A percentile compares a stretch with the other conserved stretches of the same genome.
phyloP scores from a whole-genome alignment of 2,329 filamentous ascomycete species.

The Aspergillus unguis region DNA sequence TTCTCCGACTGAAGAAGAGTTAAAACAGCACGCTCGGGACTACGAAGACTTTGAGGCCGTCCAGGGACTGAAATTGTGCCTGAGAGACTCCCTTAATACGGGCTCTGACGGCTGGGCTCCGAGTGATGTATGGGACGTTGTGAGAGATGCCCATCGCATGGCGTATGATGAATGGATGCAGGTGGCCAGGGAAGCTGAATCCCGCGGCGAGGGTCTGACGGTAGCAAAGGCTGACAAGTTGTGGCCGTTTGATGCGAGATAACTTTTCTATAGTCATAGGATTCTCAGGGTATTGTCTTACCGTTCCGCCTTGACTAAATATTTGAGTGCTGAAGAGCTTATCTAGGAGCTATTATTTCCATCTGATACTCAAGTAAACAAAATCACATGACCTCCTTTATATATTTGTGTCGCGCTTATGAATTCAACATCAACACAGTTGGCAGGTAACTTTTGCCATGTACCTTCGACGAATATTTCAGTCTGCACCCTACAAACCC shows the following conservation, averaged over 20 bases:
- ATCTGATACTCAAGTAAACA: too few relatives aligned
- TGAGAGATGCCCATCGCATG: conserved; percentile 25
- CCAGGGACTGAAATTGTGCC: conserved; percentile 29
- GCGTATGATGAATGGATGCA: conserved; percentile 32
- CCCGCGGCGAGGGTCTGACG: conserved; percentile 20
- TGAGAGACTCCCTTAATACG: conserved; percentile 24
- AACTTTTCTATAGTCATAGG: not conserved
- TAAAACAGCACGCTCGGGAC: conserved; percentile 21
- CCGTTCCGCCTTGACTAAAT: too few relatives aligned
- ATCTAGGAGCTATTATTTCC: too few relatives aligned
- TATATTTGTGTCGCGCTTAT: too few relatives aligned
- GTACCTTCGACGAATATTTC: conserved; percentile 9
- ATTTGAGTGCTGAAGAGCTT: too few relatives aligned
- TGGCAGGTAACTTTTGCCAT: conserved; percentile 4
- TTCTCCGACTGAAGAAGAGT: conserved; percentile 24
- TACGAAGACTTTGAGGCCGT: conserved; percentile 33
- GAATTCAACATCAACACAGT: not conserved
- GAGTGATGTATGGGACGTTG: conserved; percentile 29
- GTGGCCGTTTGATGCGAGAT: conserved; percentile 30
- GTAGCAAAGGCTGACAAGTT: conserved; percentile 24
- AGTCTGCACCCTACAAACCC: conserved; percentile 11
- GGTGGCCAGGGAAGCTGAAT: conserved; percentile 23
- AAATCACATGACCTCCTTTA: too few relatives aligned
- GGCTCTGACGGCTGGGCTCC: conserved; percentile 34
- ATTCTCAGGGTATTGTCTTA: too few relatives aligned